Evolutionary conservation across 306 rosid species (phyloP), one percentile per base, ranked within the genome.

Genomic region (Myrica gale): DNA sequence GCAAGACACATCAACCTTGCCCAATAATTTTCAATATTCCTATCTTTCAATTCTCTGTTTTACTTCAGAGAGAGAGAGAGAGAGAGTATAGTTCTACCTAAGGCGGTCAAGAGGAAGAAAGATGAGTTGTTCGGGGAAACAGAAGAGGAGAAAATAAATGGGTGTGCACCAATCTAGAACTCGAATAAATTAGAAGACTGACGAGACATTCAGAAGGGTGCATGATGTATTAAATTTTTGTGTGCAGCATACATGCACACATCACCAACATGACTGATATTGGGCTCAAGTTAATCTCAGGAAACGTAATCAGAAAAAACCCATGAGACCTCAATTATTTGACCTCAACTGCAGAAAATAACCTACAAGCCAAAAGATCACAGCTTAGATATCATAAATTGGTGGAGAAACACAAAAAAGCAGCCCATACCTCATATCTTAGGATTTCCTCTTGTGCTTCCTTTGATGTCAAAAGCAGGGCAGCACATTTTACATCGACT

Each of bases 371-470:
- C 56, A 66, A 17, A 63, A 69, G 13, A 45, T 52, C 60, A n/a
- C 54, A 17, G 46, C 21, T 37, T 20, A 56, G 66, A 15, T 46
- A 32, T 20, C 76, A 69, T 16, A 60, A 47, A 23, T 20, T 72
- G 68, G 46, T 50, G 56, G 23, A 9, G 9, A 48, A 74, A 41
- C 51, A 55, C 70, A 37, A 37, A 6, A 50, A 71, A 54, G 47
- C 61, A 69, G 41, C 43, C n/a, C 69, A 68, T 88, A 91, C 98
- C 95, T 90, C 97, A 32, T 75, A 76, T 80, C 76, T 84, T 58
- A 92, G 78, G 74, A 94, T 78, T 89, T 95, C 97, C 75, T 90
- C 93, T 72, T 77, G 91, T 69, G 97, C 97, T 72, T 90, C 96
- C 82, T 80, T 84, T 42, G 94, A 84, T 68, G 86, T 85, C 20